phyloP scores from a whole-genome alignment of 768 basidiomycete genomes.

The Lactarius evosmus region DNA sequence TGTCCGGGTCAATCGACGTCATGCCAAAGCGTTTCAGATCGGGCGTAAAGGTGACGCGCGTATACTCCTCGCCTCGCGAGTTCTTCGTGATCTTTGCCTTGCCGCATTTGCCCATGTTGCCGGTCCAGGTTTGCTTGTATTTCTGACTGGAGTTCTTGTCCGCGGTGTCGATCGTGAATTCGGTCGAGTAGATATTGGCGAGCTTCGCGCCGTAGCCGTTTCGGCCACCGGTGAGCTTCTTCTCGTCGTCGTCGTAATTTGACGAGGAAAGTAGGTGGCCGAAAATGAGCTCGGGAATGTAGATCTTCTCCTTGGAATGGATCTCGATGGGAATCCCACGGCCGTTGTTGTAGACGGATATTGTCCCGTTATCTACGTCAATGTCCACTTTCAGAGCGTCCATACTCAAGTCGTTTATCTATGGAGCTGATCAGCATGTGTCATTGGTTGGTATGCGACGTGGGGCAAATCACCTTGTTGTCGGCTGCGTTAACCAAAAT shows the following conservation, averaged over 20 bases:
- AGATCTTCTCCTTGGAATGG: slow-evolving; percentile 88
- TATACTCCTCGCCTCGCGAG: slow-evolving; percentile 83
- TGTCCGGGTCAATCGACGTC: slow-evolving; percentile 87
- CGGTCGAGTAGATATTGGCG: slow-evolving; percentile 95
- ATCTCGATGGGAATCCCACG: slow-evolving; percentile 96
- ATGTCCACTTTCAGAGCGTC: slow-evolving; percentile 87
- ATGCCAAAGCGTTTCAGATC: slow-evolving; percentile 92
- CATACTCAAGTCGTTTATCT: slow-evolving; percentile 94
- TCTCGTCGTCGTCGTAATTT: slow-evolving; percentile 98
- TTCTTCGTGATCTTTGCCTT: slow-evolving; percentile 94
- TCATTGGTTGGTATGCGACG: background rate
- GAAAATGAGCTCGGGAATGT: slow-evolving; percentile 96
- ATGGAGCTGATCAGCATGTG: slow-evolving; percentile 2
- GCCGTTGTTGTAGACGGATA: slow-evolving; percentile 95
- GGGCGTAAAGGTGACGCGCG: slow-evolving; percentile 88
- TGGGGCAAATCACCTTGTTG: slow-evolving; percentile 76
- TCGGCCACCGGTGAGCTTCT: slow-evolving; percentile 96
- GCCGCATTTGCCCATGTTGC: slow-evolving; percentile 89
- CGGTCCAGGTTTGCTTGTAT: slow-evolving; percentile 91
- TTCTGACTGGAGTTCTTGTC: slow-evolving; percentile 83
- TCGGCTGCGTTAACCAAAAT: slow-evolving; percentile 99
- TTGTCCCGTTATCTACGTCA: slow-evolving; percentile 76
- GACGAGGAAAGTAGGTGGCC: slow-evolving; percentile 92
- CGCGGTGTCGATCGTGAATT: slow-evolving; percentile 95
- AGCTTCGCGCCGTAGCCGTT: slow-evolving; percentile 99